Conservation (phyloP, 768 basidiomycete genomes). For the Boletus huronensis region DNA sequence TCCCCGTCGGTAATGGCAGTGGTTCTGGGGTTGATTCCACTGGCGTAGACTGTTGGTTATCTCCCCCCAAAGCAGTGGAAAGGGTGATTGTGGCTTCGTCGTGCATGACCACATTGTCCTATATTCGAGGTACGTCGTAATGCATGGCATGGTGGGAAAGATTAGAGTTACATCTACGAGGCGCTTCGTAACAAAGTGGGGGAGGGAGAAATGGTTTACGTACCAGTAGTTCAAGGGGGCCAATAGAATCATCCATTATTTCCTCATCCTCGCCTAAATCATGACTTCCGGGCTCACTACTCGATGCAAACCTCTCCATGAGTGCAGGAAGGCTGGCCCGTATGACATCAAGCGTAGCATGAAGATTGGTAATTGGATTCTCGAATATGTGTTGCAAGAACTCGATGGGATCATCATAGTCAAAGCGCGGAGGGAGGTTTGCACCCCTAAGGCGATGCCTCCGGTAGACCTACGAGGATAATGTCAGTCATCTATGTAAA, state of each 20-base stretch:
- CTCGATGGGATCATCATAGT: conserved; percentile 35
- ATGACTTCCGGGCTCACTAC: conserved; percentile 17
- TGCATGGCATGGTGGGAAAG: conserved; percentile 15
- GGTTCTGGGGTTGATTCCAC: neutral
- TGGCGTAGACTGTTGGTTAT: conserved; percentile 1
- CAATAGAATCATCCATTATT: conserved; percentile 1
- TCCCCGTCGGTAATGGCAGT: neutral
- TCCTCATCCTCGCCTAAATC: conserved; percentile 36
- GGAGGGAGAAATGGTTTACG: conserved; percentile 16
- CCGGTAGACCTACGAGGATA: conserved; percentile 23
- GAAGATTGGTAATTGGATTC: conserved; percentile 40
- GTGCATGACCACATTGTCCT: conserved; percentile 14
- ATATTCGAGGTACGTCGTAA: conserved; percentile 1
- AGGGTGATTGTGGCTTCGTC: neutral
- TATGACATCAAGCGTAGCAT: conserved; percentile 39
- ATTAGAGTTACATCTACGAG: conserved; percentile 32
- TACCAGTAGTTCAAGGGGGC: conserved; percentile 25
- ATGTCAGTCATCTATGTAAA: conserved; percentile 9
- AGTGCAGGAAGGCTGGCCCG: conserved; percentile 32
- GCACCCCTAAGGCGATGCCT: conserved; percentile 21
- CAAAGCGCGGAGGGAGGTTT: conserved; percentile 24
- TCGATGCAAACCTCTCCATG: conserved; percentile 21
- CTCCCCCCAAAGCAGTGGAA: neutral
- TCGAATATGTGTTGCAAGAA: conserved; percentile 50
- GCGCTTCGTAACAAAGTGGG: conserved; percentile 24